phyloP scores from a whole-genome alignment of 2,329 filamentous ascomycete genomes.

The Ascochyta fabae region DNA sequence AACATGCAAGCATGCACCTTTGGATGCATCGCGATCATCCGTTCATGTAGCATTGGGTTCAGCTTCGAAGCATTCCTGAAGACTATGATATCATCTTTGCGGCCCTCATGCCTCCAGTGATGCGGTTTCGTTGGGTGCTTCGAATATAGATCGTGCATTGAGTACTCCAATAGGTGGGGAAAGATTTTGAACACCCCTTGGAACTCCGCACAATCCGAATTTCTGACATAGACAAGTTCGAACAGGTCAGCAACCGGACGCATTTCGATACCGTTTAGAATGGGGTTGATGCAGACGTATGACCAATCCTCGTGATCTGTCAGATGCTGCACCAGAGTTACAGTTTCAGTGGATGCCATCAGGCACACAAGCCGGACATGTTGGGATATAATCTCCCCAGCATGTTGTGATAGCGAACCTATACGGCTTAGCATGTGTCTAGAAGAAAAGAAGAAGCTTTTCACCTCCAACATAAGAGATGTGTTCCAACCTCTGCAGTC shows the following conservation, averaged over 20 bases:
- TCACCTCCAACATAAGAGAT: slow-evolving; percentile 33
- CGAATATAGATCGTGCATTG: slow-evolving; percentile 33
- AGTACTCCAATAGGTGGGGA: slow-evolving; percentile 26
- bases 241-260: slow-evolving; percentile 25
- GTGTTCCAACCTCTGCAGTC: slow-evolving; percentile 25
- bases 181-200: slow-evolving; percentile 32
- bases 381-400: slow-evolving; percentile 29
- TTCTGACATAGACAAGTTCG: slow-evolving; percentile 30
- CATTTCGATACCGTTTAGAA: slow-evolving; percentile 34
- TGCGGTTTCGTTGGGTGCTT: slow-evolving; percentile 34
- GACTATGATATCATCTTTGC: slow-evolving; percentile 33
- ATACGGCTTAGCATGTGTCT: slow-evolving; percentile 8
- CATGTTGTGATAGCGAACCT: slow-evolving; percentile 26
- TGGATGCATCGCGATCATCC: slow-evolving; percentile 35
- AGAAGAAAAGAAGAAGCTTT: no score
- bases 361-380: slow-evolving; percentile 21
- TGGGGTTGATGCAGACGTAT: slow-evolving; percentile 31
- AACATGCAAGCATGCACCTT: slow-evolving; percentile 42
- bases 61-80: slow-evolving; percentile 30
- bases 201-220: slow-evolving; percentile 15
- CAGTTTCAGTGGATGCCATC: slow-evolving; percentile 30
- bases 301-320: slow-evolving; percentile 35
- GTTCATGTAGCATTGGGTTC: slow-evolving; percentile 32
- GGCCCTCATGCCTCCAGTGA: slow-evolving; percentile 35
- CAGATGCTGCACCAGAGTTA: slow-evolving; percentile 25